Evolutionary conservation across 306 rosid species (phyloP).

Genomic region (Vigna nakashimae): DNA sequence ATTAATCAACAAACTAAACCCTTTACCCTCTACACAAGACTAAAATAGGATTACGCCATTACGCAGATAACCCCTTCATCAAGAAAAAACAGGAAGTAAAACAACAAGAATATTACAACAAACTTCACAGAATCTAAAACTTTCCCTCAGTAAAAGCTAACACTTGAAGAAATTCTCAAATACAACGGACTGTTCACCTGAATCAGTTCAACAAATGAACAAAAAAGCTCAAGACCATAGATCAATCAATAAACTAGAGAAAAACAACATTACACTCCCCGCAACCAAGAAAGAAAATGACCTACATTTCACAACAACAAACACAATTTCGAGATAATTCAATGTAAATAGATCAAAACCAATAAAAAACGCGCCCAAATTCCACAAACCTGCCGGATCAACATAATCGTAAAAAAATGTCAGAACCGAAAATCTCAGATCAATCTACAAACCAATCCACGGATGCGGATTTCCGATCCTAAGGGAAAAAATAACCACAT

Average conservation of each 20-base stretch:
- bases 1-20: constrained; percentile 23
- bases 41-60: constrained; percentile 41
- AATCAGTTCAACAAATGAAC: constrained; percentile 31
- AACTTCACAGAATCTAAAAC: constrained; percentile 35
- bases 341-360: background rate
- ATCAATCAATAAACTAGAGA: constrained; percentile 10
- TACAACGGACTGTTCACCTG: background rate
- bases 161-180: constrained; percentile 17
- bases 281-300: background rate
- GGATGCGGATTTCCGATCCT: constrained; percentile 28
- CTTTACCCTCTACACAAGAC: constrained; percentile 2
- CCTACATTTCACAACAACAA: constrained; percentile 3
- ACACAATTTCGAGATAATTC: constrained; percentile 22
- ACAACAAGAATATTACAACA: background rate
- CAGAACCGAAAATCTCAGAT: constrained; percentile 28
- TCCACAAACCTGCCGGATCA: constrained; percentile 12
- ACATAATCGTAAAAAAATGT: background rate
- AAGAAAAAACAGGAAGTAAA: background rate
- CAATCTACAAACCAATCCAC: constrained; percentile 27
- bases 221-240: background rate
- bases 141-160: constrained; percentile 3
- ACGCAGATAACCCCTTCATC: constrained; percentile 11
- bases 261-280: background rate
- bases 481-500: background rate
- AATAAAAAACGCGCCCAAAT: background rate